Base-by-base conservation (phyloP, 2,329 filamentous ascomycete genomes). In the Fusarium duplospermum region DNA sequence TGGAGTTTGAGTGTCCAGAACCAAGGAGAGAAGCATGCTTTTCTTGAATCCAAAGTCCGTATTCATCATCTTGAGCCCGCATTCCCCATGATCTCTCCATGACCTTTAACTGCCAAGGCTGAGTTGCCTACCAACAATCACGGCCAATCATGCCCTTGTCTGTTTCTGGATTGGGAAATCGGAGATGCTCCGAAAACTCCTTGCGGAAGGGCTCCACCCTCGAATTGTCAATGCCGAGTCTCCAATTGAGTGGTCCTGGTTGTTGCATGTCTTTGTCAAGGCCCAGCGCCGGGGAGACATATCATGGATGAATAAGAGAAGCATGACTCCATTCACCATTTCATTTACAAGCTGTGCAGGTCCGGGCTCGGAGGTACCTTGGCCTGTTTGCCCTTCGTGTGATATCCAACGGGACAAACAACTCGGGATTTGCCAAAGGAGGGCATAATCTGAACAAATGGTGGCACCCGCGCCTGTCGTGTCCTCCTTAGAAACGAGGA, bases 101-200 rank as follows among this genome's bases (percentile, higher is more conserved):
- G 6, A 5, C 24, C 16, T n/a, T 52, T 52, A 52, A 52, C 47
- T 29, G 24, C 24, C 47, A 7, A 29, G 47, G n/a, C 16, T 7
- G 16, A n/a, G 24, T 29, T 27, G 10, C 47, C 24, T 52, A 52
- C 9, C 10, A 22, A 6, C n/a, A 13, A 11, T n/a, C 6, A 57
- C 22, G 42, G 36, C 75, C 75, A 77, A 77, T 77, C 67, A 70
- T 38, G 60, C 14, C 65, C 33, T 22, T 31, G 40, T 59, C 27
- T 1, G 3, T 29, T 4, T 59, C 75, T 66, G 14, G 52, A 73
- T 67, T 57, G 67, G 75, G 75, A 74, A 77, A 47, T 74, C 69
- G 73, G 73, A 74, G 68, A 57, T 50, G 64, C 71, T 76, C 75
- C 75, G 75, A 71, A 75, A 75, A 71, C 75, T 76, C 75, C 75